Base-by-base conservation (phyloP, 306 rosid genomes). In the Acacia confusa region DNA sequence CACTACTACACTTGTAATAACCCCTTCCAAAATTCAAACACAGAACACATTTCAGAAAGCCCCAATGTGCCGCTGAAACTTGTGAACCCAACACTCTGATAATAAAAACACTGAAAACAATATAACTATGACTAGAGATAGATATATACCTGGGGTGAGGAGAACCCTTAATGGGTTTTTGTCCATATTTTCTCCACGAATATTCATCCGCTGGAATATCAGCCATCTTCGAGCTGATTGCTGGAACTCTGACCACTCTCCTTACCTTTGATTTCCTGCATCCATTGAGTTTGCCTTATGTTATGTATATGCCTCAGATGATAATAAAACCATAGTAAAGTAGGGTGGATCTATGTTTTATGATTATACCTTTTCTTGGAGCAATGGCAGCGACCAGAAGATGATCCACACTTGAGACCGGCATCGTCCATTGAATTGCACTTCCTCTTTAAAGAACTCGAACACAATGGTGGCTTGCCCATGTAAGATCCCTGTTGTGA, bases 131-230 rank as follows among this genome's bases (percentile, higher is more conserved):
- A 7, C 32, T 32, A 15, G 17, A 61, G 5, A 9, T 60, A 64
- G 6, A 50, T 58, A 25, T 28, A 28, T 55, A 94, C 98, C 98
- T 92, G 14, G 98, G 98, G 78, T 92, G 89, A 24, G 98, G 98
- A 45, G 98, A 94, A 10, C 98, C 95, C 82, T 94, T 94, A 69
- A 94, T 94, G n/a, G 98, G 98, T 80, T 94, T 94, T 52, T 94
- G 97, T 70, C 98, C 98, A 63, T 94, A 94, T 79, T 94, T 94
- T 79, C 97, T 90, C 98, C 98, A 94, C 0, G 91, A 88, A 57
- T 85, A 92, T 13, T 94, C 97, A 79, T 94, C 98, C 0, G 95
- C 86, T 25, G 98, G 97, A 60, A 94, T 92, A 77, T 94, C 98
- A 7, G 98, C 90, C 79, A 83, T 81, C 68, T 90, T 94, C 15